These are phyloP conservation scores for Ophiosphaerella korrae DNA, from an alignment of 2,329 filamentous ascomycete genomes.

Conservation along the genomic window DNA sequence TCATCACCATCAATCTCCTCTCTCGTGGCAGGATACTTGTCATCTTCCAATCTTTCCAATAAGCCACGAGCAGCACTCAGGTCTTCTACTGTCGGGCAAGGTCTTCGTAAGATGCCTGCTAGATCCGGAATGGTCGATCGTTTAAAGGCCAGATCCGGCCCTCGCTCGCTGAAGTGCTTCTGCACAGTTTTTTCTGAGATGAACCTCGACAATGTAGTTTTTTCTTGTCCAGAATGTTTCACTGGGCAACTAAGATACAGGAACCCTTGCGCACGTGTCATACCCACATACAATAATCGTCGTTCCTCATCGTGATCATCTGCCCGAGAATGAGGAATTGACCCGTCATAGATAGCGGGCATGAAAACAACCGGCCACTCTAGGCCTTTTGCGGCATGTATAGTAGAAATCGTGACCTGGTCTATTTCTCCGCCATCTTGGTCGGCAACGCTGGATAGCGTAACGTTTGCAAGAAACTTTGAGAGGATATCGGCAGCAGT, in stretches of 20 bases:
- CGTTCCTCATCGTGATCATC: slow-evolving; percentile 89
- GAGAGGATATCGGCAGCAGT: slow-evolving; percentile 69
- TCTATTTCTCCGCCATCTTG: slow-evolving; percentile 62
- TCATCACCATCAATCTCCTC: slow-evolving; percentile 42
- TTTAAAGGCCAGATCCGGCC: slow-evolving; percentile 67
- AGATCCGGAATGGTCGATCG: slow-evolving; percentile 67
- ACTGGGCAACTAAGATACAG: slow-evolving; percentile 84
- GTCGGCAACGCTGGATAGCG: slow-evolving; percentile 72
- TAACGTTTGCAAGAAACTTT: slow-evolving; percentile 86
- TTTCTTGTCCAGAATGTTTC: slow-evolving; percentile 66
- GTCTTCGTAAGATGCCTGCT: slow-evolving; percentile 71
- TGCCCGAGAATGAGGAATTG: slow-evolving; percentile 84
- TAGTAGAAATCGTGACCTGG: slow-evolving; percentile 89
- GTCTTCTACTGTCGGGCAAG: slow-evolving; percentile 58
- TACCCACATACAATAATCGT: slow-evolving; percentile 88
- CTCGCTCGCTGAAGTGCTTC: slow-evolving; percentile 62
- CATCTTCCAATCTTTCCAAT: slow-evolving; percentile 42
- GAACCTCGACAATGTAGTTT: slow-evolving; percentile 74
- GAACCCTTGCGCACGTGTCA: slow-evolving; percentile 88
- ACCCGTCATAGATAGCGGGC: slow-evolving; percentile 85
- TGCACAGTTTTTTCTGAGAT: slow-evolving; percentile 62
- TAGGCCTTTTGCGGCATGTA: slow-evolving; percentile 92
- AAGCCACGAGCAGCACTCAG: slow-evolving; percentile 27
- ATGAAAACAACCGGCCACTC: slow-evolving; percentile 98
- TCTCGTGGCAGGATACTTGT: slow-evolving; percentile 41